Base-by-base conservation (phyloP, 345 rosid species). In the Camelina neglecta region DNA sequence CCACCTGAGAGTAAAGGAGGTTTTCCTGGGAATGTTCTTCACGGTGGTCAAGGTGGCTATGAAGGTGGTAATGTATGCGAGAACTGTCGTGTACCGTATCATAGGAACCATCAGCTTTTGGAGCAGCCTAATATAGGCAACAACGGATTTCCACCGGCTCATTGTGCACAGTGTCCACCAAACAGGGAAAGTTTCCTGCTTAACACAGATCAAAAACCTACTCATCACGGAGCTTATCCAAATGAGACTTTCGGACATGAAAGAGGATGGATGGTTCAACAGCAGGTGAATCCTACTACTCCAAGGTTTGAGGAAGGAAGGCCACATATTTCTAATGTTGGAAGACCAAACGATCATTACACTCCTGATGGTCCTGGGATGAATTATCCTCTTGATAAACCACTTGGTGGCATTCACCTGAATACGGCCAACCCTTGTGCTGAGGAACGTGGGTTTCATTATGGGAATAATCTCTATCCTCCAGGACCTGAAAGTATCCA, bases 251-350 rank as follows among this genome's bases (percentile, higher is more conserved):
- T 75, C 6, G 66, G 79, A 74, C 89, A 85, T 68, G 98, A 93
- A 67, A 88, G 92, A 77, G 96, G 97, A 64, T 84, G 96, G 96
- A 55, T 81, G 79, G 76, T 79, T 75, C 93, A 78, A 79, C 90
- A 86, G 68, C 97, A 84, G 77, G 72, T 83, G 80, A 85, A 78
- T 65, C 82, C 90, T 53, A 84, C 75, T 58, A 81, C 95, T 44
- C 60, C 58, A 15, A 80, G 73, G 39, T 77, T 78, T 77, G 96
- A 91, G 72, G 96, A 90, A 71, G 83, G 75, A 38, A 90, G 95
- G 87, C 65, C 81, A 69, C 86, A 83, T 73, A 29, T 73, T 39
- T 71, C 86, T 68, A 91, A 84, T 60, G 81, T 85, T 78, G 90
- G 86, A 84, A 86, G 97, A 76, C 77, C 89, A 75, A 85, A 84